Evolutionary conservation across 192 early-diverging fungal species (phyloP).

Genomic region (Irineochytrium annulatum): DNA sequence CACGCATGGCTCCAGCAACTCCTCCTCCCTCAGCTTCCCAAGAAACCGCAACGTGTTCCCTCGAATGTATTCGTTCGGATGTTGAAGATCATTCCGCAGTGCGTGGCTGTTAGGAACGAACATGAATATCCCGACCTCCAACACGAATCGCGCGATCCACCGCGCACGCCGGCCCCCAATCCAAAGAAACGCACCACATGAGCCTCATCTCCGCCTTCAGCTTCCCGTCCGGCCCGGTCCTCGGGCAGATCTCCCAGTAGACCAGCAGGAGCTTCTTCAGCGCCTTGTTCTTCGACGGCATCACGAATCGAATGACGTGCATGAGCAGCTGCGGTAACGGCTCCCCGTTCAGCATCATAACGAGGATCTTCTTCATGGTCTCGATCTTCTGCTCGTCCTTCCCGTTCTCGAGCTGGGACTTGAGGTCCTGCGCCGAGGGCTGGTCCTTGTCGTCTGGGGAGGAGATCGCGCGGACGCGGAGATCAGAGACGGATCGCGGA

Average conservation of each 20-base stretch:
- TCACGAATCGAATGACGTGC: conserved; percentile 97
- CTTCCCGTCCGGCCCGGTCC: conserved; percentile 78
- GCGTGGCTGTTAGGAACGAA: conserved; percentile 64
- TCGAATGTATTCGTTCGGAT: conserved; percentile 98
- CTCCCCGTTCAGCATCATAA: conserved; percentile 90
- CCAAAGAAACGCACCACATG: conserved; percentile 63
- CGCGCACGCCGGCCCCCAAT: not conserved
- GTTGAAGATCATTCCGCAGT: conserved; percentile 90
- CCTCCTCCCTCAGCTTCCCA: conserved; percentile 91
- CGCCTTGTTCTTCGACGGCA: conserved; percentile 92
- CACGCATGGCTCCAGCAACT: conserved; percentile 90
- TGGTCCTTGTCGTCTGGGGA: conserved; percentile 60
- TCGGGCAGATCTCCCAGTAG: conserved; percentile 98
- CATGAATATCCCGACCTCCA: not conserved
- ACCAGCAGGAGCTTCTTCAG: conserved; percentile 96
- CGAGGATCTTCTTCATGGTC: conserved; percentile 90
- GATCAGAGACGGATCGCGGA: not conserved
- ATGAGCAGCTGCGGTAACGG: conserved; percentile 80
- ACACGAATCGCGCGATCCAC: not conserved
- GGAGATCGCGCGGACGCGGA: too few species aligned
- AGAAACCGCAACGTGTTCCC: conserved; percentile 90
- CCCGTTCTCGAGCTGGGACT: conserved; percentile 79
- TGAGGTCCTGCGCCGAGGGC: conserved; percentile 68
- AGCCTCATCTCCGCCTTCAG: conserved; percentile 90
- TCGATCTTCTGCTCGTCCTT: conserved; percentile 90